A percentile compares a stretch with the other conserved stretches of the same genome.
Evolutionary conservation across 176 grass and related monocot species (phyloP).

Genomic region (Melocanna baccifera): DNA sequence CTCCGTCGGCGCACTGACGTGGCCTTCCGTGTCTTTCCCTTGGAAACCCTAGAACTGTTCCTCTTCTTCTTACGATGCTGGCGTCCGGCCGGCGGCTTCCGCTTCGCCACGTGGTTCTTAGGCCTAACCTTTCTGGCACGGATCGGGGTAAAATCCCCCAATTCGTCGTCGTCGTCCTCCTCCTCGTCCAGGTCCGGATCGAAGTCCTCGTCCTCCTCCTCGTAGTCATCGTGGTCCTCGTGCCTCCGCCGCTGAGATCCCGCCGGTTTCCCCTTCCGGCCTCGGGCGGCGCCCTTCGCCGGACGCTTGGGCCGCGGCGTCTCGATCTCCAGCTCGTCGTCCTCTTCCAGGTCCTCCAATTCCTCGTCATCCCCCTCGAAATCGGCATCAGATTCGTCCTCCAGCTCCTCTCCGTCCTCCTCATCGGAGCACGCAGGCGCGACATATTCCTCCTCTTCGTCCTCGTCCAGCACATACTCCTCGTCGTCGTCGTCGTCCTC

Average conservation of each 20-base stretch:
- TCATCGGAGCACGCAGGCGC: neutral
- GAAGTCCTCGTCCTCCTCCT: constrained; percentile 46
- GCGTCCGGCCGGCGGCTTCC: constrained; percentile 1
- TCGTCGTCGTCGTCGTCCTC: constrained; percentile 43
- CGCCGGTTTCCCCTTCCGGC: constrained; percentile 10
- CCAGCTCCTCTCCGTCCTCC: neutral
- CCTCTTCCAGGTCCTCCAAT: neutral
- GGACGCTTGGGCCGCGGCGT: neutral
- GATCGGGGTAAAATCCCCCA: constrained; percentile 30
- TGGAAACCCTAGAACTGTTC: constrained; percentile 38
- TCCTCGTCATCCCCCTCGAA: neutral
- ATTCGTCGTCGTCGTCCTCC: constrained; percentile 40
- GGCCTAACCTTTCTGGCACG: constrained; percentile 27
- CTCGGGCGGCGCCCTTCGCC: neutral
- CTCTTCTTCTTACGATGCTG: constrained; percentile 28
- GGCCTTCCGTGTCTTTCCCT: constrained; percentile 37
- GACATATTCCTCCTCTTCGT: constrained; percentile 38
- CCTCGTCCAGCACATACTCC: constrained; percentile 39
- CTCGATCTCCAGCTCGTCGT: constrained; percentile 16
- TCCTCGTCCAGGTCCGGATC: constrained; percentile 39
- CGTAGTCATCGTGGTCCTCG: constrained; percentile 26
- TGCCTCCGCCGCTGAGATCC: constrained; percentile 33
- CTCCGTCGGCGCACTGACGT: neutral
- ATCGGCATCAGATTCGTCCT: neutral
- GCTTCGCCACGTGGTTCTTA: constrained; percentile 31